Conservation (phyloP, 257 asterid species). For the Gentiana straminea region DNA sequence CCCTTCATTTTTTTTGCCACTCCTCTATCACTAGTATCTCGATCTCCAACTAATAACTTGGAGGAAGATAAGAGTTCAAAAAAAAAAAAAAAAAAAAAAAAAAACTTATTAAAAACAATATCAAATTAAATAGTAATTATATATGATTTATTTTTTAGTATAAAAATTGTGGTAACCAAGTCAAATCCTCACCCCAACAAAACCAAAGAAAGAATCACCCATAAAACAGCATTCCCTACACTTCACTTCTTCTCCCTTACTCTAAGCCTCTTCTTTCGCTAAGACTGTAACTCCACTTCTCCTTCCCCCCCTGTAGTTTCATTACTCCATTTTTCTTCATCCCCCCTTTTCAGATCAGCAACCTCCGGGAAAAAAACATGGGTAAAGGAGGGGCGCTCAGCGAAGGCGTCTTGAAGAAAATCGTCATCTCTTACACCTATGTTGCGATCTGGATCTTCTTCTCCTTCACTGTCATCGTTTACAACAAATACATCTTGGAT, state of each 20-base stretch:
- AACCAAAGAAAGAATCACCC: background rate
- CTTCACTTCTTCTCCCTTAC: background rate
- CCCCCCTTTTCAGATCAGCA: background rate
- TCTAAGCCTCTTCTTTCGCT: background rate
- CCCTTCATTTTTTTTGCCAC: too few relatives aligned
- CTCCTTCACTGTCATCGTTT: constrained; percentile 20
- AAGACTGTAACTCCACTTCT: constrained; percentile 3
- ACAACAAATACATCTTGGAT: constrained; percentile 24
- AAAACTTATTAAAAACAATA: too few relatives aligned
- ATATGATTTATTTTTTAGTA: too few relatives aligned
- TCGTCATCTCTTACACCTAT: constrained; percentile 17
- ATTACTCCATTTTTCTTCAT: background rate
- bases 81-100: too few relatives aligned
- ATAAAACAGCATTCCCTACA: background rate
- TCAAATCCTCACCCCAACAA: background rate
- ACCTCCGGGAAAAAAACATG: constrained; percentile 4
- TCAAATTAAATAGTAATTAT: too few relatives aligned
- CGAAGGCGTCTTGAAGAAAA: constrained; percentile 15
- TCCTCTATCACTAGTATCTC: too few relatives aligned
- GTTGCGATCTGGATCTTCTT: constrained; percentile 22
- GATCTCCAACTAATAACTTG: too few relatives aligned
- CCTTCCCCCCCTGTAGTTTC: background rate
- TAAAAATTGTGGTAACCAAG: background rate
- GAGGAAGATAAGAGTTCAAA: too few relatives aligned
- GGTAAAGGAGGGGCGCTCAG: constrained; percentile 17